Base-by-base conservation (phyloP, 2,329 filamentous ascomycete genomes). In the Sclerotinia nivalis region DNA sequence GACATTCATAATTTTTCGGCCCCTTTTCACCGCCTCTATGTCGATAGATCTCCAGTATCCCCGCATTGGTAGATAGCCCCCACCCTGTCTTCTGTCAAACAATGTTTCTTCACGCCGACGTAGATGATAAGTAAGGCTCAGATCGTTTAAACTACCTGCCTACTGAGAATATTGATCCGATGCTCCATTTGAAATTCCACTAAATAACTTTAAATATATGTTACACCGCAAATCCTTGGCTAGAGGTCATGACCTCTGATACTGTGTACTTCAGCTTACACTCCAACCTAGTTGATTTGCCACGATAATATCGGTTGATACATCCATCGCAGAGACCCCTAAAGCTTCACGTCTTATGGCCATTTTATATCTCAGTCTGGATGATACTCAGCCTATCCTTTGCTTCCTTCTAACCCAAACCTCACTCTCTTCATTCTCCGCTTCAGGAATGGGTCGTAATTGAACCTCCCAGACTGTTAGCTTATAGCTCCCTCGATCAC, bases 391-490 rank as follows among this genome's bases (percentile, higher is more conserved):
- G 34, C 73, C 73, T 56, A 74, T 74, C 50, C 71, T 73, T 52
- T 74, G 71, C 59, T 74, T 74, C 66, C 70, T 72, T 56, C 71
- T 71, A 25, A 74, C 70, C 73, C 72, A 74, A 54, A 74, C 68
- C 62, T 73, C 72, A 20, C 62, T 69, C 31, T 69, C 72, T 34
- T 47, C 68, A n/a, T 31, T 66, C 31, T 43, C 70, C 15, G 66
- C 56, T 54, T 52, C 52, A 45, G 34, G 9, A 60, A 66, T 40
- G 28, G 66, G 75, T 58, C 87, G 82, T 13, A 88, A 66, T 71
- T 91, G 83, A 0, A 89, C 84, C 72, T 91, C 89, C 88, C 89
- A 91, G 0, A 89, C 79, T 31, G 84, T 84, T 13, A 92, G 80
- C 71, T 81, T 84, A 75, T 92, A 92, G 59, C 79, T 85, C 0